phyloP scores from a whole-genome alignment of 2,329 filamentous ascomycete species.

The Monilinia laxa region DNA sequence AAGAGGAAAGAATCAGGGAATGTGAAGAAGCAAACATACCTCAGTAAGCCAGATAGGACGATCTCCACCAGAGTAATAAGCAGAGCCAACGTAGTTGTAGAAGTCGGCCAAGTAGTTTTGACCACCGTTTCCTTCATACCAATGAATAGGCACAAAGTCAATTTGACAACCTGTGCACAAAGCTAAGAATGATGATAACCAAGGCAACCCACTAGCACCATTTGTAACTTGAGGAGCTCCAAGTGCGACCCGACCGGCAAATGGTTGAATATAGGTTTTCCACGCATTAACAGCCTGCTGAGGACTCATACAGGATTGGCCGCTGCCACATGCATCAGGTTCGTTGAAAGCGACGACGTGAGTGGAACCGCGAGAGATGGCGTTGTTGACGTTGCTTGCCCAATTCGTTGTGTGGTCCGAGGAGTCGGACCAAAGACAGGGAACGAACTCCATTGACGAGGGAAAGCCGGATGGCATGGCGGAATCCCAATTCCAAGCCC shows the following conservation, averaged over 20 bases:
- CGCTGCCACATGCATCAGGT: slow-evolving; percentile 52
- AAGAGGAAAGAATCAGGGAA: too few relatives aligned
- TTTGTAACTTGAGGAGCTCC: slow-evolving; percentile 51
- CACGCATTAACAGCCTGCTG: slow-evolving; percentile 44
- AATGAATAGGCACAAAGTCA: slow-evolving; percentile 49
- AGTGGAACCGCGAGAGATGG: slow-evolving; percentile 47
- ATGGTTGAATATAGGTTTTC: slow-evolving; percentile 47
- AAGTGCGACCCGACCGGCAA: slow-evolving; percentile 45
- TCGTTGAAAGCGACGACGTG: slow-evolving; percentile 70
- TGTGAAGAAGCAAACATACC: background rate
- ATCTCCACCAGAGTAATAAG: slow-evolving; percentile 8
- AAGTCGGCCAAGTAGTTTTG: slow-evolving; percentile 45
- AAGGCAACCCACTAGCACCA: slow-evolving; percentile 42
- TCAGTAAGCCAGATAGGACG: slow-evolving; percentile 16
- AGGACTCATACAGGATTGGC: slow-evolving; percentile 52
- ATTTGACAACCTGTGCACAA: slow-evolving; percentile 46
- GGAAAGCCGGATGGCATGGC: slow-evolving; percentile 44
- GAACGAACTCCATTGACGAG: slow-evolving; percentile 57
- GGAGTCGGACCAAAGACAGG: slow-evolving; percentile 58
- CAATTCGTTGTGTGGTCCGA: slow-evolving; percentile 12
- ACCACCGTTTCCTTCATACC: slow-evolving; percentile 46
- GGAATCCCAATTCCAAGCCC: slow-evolving; percentile 68
- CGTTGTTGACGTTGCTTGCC: slow-evolving; percentile 11
- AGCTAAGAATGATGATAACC: slow-evolving; percentile 46
- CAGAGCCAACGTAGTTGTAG: background rate